Base-by-base conservation (phyloP, 1,284 basidiomycete species). In the Moesziomyces parantarcticus region DNA sequence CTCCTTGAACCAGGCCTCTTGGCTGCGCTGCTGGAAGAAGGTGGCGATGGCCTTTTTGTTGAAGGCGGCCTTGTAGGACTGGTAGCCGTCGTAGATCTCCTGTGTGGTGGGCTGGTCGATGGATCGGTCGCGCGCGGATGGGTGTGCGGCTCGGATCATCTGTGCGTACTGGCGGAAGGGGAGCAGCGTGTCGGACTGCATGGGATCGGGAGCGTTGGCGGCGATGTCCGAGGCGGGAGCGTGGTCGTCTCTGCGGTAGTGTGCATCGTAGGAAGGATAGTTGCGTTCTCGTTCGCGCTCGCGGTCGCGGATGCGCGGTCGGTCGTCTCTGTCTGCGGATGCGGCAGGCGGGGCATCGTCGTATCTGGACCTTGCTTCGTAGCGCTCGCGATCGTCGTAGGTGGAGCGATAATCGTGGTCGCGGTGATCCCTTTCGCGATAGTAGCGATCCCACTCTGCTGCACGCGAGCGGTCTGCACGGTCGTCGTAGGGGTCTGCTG, bases 1-100 rank as follows among this genome's bases (percentile, higher is more conserved):
- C 47, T 82, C 81, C 40, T 59, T 60, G 60, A 82, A 82, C 77
- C 80, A 82, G 14, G 66, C 67, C 32, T 75, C 70, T 40, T 77
- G 52, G 14, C 60, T 64, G 32, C 78, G 67, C 29, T 72, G 62
- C n/a, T 77, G 59, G 32, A 76, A 82, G 58, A 81, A 82, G 50
- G 50, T 23, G 41, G 53, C 51, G 29, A 81, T 67, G 29, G 73
- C 66, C 44, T 67, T 68, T 16, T 74, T 66, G 55, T 71, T 65
- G 57, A 66, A 78, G 14, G 68, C 76, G n/a, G 54, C 23, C 22
- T 74, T 74, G 69, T 79, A 81, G 32, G 64, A 45, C 46, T 77
- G 72, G 55, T 82, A 81, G 32, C 64, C 65, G 48, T 78, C 73
- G 53, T 78, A 79, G 46, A 79, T 61, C 40, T 79, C 64, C 47